Evolutionary conservation across 2,329 filamentous ascomycete genomes (phyloP).

Genomic region (Aspergillus amoenus): DNA sequence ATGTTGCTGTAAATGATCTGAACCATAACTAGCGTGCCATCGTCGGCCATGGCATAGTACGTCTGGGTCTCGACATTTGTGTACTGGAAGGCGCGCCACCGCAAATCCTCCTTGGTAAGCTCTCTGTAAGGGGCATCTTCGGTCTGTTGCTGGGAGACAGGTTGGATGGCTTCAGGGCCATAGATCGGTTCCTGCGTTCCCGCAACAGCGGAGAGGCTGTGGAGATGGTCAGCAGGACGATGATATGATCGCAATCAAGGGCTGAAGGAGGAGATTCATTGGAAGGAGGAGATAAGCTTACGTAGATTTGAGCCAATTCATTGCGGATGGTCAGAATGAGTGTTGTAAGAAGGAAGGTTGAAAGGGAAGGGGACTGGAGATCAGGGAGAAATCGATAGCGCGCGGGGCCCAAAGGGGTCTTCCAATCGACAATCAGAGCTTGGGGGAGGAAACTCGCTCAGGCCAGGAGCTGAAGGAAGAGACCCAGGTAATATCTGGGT

Average conservation of each 20-base stretch:
- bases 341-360: slow-evolving; percentile 1
- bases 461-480: background rate
- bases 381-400: slow-evolving; percentile 33
- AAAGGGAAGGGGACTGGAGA: slow-evolving; percentile 17
- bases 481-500: background rate
- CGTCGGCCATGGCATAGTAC: slow-evolving; percentile 85
- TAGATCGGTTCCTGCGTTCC: slow-evolving; percentile 97
- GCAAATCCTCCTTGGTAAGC: slow-evolving; percentile 72
- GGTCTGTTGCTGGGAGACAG: slow-evolving; percentile 80
- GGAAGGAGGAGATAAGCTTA: slow-evolving; percentile 49
- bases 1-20: slow-evolving; percentile 99
- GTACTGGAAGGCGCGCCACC: slow-evolving; percentile 77
- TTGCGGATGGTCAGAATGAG: slow-evolving; percentile 56
- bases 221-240: slow-evolving; percentile 54
- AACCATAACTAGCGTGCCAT: slow-evolving; percentile 71
- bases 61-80: slow-evolving; percentile 93
- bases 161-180: slow-evolving; percentile 80
- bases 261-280: background rate
- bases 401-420: slow-evolving; percentile 30
- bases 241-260: background rate
- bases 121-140: slow-evolving; percentile 78
- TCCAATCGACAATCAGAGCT: slow-evolving; percentile 3
- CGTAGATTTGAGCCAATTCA: slow-evolving; percentile 94
- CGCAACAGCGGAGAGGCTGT: slow-evolving; percentile 70
- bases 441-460: background rate